Percentiles rank a stretch among this genome's conserved stretches.
Evolutionary conservation across 768 basidiomycete species (phyloP).

Genomic region (Terana coerulea): DNA sequence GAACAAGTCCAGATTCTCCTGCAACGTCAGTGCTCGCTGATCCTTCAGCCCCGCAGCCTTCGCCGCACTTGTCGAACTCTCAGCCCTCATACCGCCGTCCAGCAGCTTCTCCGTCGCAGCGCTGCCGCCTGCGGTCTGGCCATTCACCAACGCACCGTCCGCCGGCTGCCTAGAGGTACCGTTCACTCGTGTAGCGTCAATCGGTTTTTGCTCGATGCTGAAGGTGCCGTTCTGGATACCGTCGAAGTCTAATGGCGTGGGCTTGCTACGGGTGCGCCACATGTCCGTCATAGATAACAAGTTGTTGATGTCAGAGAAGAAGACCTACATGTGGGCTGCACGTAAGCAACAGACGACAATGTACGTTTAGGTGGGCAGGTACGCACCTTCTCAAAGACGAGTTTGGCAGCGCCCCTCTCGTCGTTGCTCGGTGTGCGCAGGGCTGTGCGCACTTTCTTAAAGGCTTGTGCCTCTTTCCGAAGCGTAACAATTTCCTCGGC

Average conservation of each 20-base stretch:
- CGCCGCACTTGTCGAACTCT: constrained; percentile 3
- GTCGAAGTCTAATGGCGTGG: constrained; percentile 81
- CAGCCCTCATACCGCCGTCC: constrained; percentile 14
- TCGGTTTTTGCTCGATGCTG: constrained; percentile 30
- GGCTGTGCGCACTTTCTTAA: constrained; percentile 72
- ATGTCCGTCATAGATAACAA: constrained; percentile 93
- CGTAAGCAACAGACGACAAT: no score
- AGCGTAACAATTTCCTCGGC: constrained; percentile 89
- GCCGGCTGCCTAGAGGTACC: constrained; percentile 16
- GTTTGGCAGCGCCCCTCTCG: constrained; percentile 51
- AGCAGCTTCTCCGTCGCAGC: constrained; percentile 17
- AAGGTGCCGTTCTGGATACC: constrained; percentile 66
- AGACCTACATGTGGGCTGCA: constrained; percentile 83
- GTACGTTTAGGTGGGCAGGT: background rate
- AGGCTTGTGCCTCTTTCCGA: constrained; percentile 85
- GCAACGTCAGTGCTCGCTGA: constrained; percentile 70
- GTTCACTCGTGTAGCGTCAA: constrained; percentile 15
- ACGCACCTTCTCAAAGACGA: constrained; percentile 80
- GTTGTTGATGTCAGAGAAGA: constrained; percentile 81
- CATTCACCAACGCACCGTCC: constrained; percentile 21
- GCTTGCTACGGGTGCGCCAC: constrained; percentile 91
- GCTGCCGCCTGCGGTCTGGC: constrained; percentile 19
- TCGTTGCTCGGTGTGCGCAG: constrained; percentile 41
- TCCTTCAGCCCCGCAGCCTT: constrained; percentile 63
- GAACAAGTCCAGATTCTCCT: constrained; percentile 82